Base-by-base conservation (phyloP, 192 early-diverging fungal species). In the Coemansia sp. region DNA sequence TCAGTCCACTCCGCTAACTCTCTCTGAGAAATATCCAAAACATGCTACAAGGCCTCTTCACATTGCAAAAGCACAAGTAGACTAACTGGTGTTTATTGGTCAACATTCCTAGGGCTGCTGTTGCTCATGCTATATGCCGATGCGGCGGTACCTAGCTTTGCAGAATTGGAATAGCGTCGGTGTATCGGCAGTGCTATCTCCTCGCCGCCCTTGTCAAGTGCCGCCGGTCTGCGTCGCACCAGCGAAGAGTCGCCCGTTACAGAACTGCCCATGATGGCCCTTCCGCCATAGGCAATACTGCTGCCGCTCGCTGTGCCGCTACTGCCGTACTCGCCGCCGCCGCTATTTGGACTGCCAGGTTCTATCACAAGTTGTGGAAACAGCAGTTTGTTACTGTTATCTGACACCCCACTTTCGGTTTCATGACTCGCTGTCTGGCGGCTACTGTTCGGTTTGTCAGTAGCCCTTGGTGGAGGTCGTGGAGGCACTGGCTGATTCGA, bases 161-260 rank as follows among this genome's bases (percentile, higher is more conserved):
- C 36, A 26, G 63, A 41, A 36, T 59, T 66, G 11, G 73, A 68
- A 47, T 64, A 69, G n/a, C 68, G 71, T 3, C 74, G 74, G 26
- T 61, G 74, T 8, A 69, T 26, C 16, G 73, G 67, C 46, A 71
- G 65, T 42, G 76, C 74, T 18, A 71, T 41, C 42, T 76, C 78
- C 51, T 54, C 72, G 64, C 32, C 32, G 36, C 68, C 62, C 41
- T 62, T 51, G 56, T 60, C 68, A 11, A 65, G 63, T 39, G 71
- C 71, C 4, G 74, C 74, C 41, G 73, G 70, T 22, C 79, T 61
- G 6, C 79, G 70, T 8, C 74, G 54, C 46, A 76, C 67, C 43
- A 76, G 68, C 62, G 57, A 54, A 56, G 74, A 76, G 52, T 76
- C 79, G 11, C 68, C 42, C 0, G 60, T 36, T 54, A 55, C 39